Conservation (phyloP, 179 eudicot species). For the Beta macrorhiza region DNA sequence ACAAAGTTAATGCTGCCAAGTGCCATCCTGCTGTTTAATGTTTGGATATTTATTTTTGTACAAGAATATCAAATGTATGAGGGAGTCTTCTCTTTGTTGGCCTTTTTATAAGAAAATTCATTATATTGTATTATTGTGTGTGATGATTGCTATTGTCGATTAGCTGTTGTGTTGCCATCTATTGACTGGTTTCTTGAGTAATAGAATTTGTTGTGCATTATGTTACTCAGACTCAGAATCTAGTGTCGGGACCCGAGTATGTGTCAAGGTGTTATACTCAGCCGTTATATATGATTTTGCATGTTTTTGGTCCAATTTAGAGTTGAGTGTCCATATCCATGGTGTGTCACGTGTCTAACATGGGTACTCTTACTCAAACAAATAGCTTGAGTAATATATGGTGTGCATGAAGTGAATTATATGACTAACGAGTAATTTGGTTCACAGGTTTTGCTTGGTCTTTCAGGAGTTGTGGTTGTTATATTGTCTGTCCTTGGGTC, state of each 20-base stretch:
- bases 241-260: too few species aligned
- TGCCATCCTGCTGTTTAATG: too few species aligned
- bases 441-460: constrained; percentile 81
- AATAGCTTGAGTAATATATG: background rate
- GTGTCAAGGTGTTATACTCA: background rate
- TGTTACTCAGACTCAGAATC: background rate
- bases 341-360: background rate
- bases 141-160: too few species aligned
- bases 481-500: constrained; percentile 96
- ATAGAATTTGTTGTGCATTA: background rate
- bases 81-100: too few species aligned
- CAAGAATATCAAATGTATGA: background rate
- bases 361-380: background rate
- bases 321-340: background rate
- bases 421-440: background rate
- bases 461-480: constrained; percentile 88
- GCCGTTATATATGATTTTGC: background rate
- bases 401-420: constrained; percentile 9
- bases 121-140: too few species aligned
- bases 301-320: background rate
- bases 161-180: background rate
- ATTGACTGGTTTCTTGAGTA: constrained; percentile 6
- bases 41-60: background rate
- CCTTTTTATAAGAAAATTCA: too few species aligned
- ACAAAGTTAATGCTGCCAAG: too few species aligned